These are phyloP conservation scores for Zasmidium citrigriseum DNA, from an alignment of 2,329 filamentous ascomycete species.

Conservation along the genomic window DNA sequence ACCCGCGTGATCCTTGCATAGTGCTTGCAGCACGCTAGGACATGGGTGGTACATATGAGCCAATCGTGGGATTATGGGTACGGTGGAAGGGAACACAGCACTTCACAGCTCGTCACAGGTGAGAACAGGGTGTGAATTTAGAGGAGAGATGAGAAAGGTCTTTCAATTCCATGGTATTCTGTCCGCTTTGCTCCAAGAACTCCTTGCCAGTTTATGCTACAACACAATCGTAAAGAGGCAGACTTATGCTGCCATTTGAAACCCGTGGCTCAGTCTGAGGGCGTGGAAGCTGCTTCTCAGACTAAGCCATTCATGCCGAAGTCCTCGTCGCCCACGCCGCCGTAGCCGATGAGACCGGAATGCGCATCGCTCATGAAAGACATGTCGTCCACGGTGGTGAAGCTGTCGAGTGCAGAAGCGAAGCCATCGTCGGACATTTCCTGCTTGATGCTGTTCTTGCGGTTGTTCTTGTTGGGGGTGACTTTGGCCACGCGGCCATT, in stretches of 20 bases:
- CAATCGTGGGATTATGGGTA: too few species aligned
- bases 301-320: background rate
- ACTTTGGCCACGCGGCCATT: constrained; percentile 29
- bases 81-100: too few species aligned
- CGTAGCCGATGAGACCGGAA: background rate
- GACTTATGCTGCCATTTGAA: background rate
- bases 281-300: background rate
- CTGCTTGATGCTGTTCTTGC: constrained; percentile 28
- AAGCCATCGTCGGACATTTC: constrained; percentile 21
- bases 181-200: background rate
- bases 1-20: too few species aligned
- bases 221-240: background rate
- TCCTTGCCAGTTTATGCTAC: background rate
- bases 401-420: background rate
- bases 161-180: background rate
- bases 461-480: constrained; percentile 23
- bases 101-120: background rate
- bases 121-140: background rate
- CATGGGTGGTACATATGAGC: too few species aligned
- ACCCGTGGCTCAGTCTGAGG: background rate
- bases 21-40: too few species aligned
- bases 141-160: background rate
- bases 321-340: background rate
- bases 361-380: constrained; percentile 1
- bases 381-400: background rate